These are phyloP conservation scores for Hyaloscypha bicolor DNA, from an alignment of 495 filamentous ascomycete species.

Conservation along the genomic window DNA sequence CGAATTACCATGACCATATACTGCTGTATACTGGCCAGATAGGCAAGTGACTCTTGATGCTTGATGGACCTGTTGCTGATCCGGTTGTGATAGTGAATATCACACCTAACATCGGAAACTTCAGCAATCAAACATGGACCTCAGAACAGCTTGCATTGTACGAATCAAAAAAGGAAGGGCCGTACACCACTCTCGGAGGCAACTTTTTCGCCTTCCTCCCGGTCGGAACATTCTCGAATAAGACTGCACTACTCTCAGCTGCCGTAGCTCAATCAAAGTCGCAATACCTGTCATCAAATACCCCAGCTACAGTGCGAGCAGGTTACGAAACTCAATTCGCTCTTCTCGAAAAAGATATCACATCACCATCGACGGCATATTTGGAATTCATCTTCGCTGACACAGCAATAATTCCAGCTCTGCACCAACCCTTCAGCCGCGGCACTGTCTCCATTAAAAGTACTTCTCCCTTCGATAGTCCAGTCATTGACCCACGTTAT, in stretches of 20 bases:
- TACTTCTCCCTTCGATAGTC: constrained; percentile 39
- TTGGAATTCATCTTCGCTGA: constrained; percentile 23
- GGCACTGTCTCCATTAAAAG: constrained; percentile 44
- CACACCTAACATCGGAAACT: constrained; percentile 34
- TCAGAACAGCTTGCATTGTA: constrained; percentile 45
- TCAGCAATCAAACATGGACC: constrained; percentile 46
- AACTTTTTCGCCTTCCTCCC: constrained; percentile 19
- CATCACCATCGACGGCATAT: neutral
- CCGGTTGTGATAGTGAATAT: constrained; percentile 29
- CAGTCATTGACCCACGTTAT: constrained; percentile 38
- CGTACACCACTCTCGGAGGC: constrained; percentile 30
- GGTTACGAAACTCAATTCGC: constrained; percentile 11
- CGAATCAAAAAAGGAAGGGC: constrained; percentile 31
- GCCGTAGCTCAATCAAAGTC: constrained; percentile 2
- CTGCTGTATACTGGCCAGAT: constrained; percentile 44
- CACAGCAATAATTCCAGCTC: constrained; percentile 5
- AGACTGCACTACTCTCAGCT: neutral
- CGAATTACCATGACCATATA: constrained; percentile 67
- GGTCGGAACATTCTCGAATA: constrained; percentile 5
- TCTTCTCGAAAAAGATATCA: constrained; percentile 4
- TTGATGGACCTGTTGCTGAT: neutral
- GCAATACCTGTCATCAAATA: constrained; percentile 5
- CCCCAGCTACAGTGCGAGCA: neutral
- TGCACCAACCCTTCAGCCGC: constrained; percentile 41
- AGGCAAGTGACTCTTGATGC: constrained; percentile 22